phyloP scores from a whole-genome alignment of 2,329 filamentous ascomycete genomes.

The Penicillium sp. region DNA sequence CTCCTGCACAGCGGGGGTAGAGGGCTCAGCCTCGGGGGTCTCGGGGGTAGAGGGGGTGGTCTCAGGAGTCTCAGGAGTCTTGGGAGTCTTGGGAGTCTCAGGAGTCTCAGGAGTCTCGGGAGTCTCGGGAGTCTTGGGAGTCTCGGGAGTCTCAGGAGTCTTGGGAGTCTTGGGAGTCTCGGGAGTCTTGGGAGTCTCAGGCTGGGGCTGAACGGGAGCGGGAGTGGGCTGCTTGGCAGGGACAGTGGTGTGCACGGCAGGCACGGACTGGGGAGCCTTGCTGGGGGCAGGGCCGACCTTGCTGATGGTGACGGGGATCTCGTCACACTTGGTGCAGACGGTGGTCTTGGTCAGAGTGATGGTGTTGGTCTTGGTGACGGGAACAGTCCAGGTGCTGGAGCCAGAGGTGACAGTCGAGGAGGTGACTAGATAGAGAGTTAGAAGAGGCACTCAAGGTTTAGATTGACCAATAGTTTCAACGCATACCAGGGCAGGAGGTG shows the following conservation, averaged over 20 bases:
- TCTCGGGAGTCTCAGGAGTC: constrained; percentile 1
- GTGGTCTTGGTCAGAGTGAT: constrained; percentile 35
- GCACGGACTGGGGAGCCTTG: constrained; percentile 1
- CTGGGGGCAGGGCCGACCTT: constrained; percentile 17
- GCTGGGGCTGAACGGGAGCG: not conserved
- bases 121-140: constrained; percentile 2
- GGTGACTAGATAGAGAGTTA: constrained; percentile 27
- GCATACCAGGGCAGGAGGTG: constrained; percentile 40
- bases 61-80: constrained; percentile 4
- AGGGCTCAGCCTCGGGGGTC: constrained; percentile 8
- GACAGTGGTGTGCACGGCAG: not conserved
- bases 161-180: constrained; percentile 1
- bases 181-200: not conserved
- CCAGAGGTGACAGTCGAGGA: constrained; percentile 35
- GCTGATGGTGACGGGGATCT: constrained; percentile 21
- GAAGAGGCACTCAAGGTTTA: not conserved
- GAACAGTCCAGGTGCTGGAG: constrained; percentile 31
- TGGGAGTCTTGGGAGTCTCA: constrained; percentile 2
- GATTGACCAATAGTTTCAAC: not conserved
- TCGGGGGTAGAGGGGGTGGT: constrained; percentile 5
- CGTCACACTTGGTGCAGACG: constrained; percentile 26
- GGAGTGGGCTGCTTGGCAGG: not conserved
- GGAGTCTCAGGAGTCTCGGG: constrained; percentile 2
- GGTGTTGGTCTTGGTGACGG: constrained; percentile 37
- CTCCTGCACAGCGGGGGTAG: constrained; percentile 10